Evolutionary conservation across 371 early-diverging fungal species (phyloP).

Genomic region (Funneliformis caledonium): DNA sequence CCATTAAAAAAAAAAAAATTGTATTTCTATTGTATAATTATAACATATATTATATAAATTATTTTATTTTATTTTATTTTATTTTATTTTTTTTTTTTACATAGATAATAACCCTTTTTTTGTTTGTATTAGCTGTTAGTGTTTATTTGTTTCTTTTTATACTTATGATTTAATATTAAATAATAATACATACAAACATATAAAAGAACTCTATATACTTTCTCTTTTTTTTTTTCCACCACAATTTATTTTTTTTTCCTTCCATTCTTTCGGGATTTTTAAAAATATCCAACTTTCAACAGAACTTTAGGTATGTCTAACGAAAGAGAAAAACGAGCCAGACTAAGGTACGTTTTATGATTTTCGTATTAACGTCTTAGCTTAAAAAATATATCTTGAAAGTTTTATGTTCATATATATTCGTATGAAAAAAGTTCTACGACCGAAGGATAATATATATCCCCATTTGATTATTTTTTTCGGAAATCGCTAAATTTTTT

Average conservation of each 20-base stretch:
- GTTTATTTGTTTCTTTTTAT: background rate
- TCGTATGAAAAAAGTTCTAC: background rate
- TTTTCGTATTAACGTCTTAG: background rate
- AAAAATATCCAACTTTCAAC: no score
- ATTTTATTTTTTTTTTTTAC: no score
- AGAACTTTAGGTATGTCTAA: conserved; percentile 5
- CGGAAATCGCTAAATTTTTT: background rate
- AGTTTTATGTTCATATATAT: background rate
- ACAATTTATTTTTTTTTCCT: background rate
- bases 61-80: no score
- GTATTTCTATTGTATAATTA: no score
- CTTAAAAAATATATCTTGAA: background rate
- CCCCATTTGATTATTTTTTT: background rate
- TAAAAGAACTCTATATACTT: no score
- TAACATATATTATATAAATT: no score
- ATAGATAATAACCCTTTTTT: no score
- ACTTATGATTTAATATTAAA: no score
- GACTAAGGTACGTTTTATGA: conserved; percentile 15
- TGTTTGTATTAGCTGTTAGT: no score
- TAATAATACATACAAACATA: no score
- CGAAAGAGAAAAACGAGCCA: conserved; percentile 34
- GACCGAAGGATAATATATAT: background rate
- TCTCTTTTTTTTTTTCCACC: background rate
- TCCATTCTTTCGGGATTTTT: background rate
- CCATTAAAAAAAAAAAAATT: no score